These are phyloP conservation scores for Sanguinoderma infundibulare DNA, from an alignment of 1,284 basidiomycete species.

Conservation along the genomic window DNA sequence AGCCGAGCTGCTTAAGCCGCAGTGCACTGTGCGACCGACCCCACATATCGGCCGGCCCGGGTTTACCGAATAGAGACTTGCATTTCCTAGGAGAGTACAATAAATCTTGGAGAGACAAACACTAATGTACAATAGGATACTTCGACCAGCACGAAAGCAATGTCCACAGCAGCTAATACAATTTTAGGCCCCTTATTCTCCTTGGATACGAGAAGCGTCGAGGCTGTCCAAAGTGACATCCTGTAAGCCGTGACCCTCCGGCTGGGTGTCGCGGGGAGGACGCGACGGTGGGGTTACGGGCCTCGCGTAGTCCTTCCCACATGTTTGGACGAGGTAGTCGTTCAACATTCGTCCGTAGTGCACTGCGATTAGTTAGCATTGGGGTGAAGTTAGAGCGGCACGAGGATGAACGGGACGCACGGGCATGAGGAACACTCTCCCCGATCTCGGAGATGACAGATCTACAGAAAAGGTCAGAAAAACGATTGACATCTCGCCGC, in stretches of 20 bases:
- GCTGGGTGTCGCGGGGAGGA: neutral
- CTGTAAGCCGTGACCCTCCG: neutral
- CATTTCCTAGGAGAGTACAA: too few relatives aligned
- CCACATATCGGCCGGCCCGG: too few relatives aligned
- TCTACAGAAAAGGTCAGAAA: constrained; percentile 38
- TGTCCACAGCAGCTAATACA: neutral
- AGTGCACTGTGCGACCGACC: too few relatives aligned
- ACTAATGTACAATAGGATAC: neutral
- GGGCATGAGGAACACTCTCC: constrained; percentile 65
- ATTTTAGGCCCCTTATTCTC: neutral
- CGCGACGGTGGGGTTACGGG: constrained; percentile 1
- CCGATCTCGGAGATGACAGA: constrained; percentile 64
- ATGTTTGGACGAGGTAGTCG: constrained; percentile 41
- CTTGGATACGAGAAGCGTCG: neutral
- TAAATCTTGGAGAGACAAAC: neutral
- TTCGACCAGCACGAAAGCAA: neutral
- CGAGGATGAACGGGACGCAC: constrained; percentile 34
- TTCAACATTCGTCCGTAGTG: constrained; percentile 70
- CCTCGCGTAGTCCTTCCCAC: constrained; percentile 32
- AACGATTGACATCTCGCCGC: neutral
- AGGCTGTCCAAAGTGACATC: neutral
- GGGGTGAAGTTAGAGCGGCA: neutral
- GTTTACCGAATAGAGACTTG: too few relatives aligned
- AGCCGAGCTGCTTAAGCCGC: neutral
- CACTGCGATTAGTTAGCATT: constrained; percentile 32